phyloP scores from a whole-genome alignment of 305 asterid species.

The Rubia occidens region DNA sequence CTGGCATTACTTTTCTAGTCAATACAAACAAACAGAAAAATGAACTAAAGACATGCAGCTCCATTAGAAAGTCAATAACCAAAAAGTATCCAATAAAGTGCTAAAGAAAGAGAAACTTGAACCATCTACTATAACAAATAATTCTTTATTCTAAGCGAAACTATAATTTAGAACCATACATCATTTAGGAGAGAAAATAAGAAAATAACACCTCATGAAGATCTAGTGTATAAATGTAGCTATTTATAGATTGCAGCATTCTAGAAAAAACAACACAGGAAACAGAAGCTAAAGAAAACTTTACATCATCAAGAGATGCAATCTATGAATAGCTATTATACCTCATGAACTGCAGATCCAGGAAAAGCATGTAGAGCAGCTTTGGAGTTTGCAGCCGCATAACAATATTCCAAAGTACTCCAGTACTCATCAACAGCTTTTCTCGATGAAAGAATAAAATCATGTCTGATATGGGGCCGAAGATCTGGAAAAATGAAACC shows the following conservation, averaged over 20 bases:
- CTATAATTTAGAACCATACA: neutral
- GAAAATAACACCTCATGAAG: conserved; percentile 53
- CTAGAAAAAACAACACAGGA: neutral
- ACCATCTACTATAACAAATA: neutral
- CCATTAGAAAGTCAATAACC: neutral
- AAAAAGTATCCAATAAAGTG: neutral
- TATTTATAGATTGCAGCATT: neutral
- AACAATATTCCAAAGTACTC: conserved; percentile 85
- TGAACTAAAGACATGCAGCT: neutral
- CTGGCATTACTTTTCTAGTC: conserved; percentile 35
- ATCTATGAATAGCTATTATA: conserved; percentile 19
- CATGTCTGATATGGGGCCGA: conserved; percentile 93
- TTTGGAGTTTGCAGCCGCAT: conserved; percentile 62
- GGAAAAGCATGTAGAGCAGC: conserved; percentile 93
- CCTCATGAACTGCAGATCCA: conserved; percentile 89
- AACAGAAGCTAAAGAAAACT: neutral
- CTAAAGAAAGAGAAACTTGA: neutral
- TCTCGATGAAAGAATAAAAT: conserved; percentile 77
- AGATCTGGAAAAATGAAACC: conserved; percentile 52
- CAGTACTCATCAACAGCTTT: conserved; percentile 84
- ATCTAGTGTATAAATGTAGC: conserved; percentile 82
- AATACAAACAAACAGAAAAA: conserved; percentile 11
- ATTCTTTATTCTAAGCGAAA: neutral
- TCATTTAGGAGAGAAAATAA: neutral
- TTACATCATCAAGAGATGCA: conserved; percentile 1